A percentile compares a stretch with the other conserved stretches of the same genome.
These are phyloP conservation scores for Pinguiococcus pyrenoidosus DNA, from an alignment of 108 stramenopile genomes.

Conservation along the genomic window DNA sequence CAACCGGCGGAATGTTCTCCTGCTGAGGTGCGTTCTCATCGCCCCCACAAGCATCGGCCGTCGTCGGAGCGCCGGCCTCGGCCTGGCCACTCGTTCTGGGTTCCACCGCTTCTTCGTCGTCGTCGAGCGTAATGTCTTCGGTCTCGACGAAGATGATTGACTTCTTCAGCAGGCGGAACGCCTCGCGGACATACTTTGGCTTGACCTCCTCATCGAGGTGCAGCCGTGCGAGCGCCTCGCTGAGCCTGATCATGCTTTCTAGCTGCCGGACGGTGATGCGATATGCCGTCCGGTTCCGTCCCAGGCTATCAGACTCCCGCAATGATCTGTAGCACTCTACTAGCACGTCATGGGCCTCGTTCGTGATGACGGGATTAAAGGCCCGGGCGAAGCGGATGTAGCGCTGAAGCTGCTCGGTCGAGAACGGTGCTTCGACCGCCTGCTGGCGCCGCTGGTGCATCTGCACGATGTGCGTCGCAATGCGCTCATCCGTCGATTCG, in stretches of 20 bases:
- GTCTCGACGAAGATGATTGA: constrained; percentile 94
- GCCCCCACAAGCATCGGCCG: constrained; percentile 24
- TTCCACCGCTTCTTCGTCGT: constrained; percentile 50
- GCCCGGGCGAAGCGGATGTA: constrained; percentile 85
- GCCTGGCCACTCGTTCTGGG: constrained; percentile 1
- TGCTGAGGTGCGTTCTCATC: constrained; percentile 15
- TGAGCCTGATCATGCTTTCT: constrained; percentile 90
- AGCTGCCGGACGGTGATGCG: constrained; percentile 97
- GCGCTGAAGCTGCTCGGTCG: constrained; percentile 66
- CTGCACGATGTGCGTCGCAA: constrained; percentile 85
- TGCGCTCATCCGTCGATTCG: constrained; percentile 59
- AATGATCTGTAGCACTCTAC: constrained; percentile 94
- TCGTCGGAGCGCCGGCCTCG: constrained; percentile 1
- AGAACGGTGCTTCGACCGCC: constrained; percentile 60
- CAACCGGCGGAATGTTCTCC: constrained; percentile 4
- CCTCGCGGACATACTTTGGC: constrained; percentile 72
- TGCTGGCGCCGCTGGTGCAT: constrained; percentile 43
- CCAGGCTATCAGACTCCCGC: constrained; percentile 78
- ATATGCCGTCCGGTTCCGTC: constrained; percentile 79
- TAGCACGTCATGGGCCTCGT: constrained; percentile 58
- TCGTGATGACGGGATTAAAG: constrained; percentile 68
- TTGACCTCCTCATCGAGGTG: constrained; percentile 72
- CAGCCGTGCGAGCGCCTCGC: constrained; percentile 84
- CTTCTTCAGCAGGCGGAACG: constrained; percentile 78
- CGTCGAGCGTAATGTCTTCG: constrained; percentile 82